A percentile compares a stretch with the other conserved stretches of the same genome.
These are phyloP conservation scores for Juglanconis sp. DNA, from an alignment of 2,329 filamentous ascomycete species.

Conservation along the genomic window DNA sequence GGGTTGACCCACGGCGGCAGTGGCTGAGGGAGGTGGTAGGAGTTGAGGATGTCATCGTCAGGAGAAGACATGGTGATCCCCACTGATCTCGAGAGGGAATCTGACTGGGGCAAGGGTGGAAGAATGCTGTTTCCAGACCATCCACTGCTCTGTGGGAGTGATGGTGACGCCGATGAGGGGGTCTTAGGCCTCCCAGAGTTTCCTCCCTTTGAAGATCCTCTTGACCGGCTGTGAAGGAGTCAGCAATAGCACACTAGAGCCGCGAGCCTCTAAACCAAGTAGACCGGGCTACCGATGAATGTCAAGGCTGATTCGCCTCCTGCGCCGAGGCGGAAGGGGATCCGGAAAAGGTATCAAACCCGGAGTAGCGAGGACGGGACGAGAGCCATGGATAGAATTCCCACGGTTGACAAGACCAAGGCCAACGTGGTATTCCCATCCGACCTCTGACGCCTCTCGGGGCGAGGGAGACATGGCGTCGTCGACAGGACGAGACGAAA, in stretches of 20 bases:
- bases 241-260: not conserved
- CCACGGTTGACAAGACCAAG: not conserved
- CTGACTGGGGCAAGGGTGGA: not conserved
- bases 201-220: not conserved
- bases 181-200: not conserved
- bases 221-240: not conserved
- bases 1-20: conserved; percentile 64
- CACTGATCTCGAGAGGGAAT: conserved; percentile 8
- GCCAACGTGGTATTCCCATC: not conserved
- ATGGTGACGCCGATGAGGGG: not conserved
- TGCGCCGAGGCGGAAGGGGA: too few relatives aligned
- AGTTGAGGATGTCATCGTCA: conserved; percentile 28
- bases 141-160: not conserved
- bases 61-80: conserved; percentile 25
- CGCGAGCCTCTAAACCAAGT: not conserved
- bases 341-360: not conserved
- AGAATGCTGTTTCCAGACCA: not conserved
- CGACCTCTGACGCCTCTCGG: not conserved
- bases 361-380: not conserved
- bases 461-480: not conserved
- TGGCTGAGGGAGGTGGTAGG: conserved; percentile 32
- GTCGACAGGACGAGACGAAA: not conserved
- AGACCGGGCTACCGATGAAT: not conserved
- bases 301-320: too few relatives aligned
- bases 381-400: not conserved